phyloP scores from a whole-genome alignment of 345 rosid species.

The Populus pruinosa region DNA sequence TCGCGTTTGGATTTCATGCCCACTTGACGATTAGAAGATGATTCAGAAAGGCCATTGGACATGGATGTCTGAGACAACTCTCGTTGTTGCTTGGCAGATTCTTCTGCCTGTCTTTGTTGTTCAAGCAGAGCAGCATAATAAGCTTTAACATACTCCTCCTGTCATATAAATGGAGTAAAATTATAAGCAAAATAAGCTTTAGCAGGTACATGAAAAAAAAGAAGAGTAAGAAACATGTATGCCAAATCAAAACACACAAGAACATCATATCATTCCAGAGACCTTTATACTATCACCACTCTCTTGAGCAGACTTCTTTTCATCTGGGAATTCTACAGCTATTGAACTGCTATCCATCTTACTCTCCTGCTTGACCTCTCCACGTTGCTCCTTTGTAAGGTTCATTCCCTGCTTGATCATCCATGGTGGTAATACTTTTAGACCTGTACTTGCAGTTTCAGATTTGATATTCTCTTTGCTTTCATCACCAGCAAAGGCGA shows the following conservation, averaged over 20 bases:
- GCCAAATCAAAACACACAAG: not conserved
- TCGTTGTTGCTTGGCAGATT: conserved; percentile 44
- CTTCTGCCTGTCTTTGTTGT: conserved; percentile 57
- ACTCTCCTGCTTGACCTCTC: conserved; percentile 65
- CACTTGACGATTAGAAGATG: conserved; percentile 55
- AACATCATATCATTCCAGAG: not conserved
- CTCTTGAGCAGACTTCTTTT: conserved; percentile 57
- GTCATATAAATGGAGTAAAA: conserved; percentile 10
- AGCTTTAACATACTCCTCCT: conserved; percentile 85
- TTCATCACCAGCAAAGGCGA: conserved; percentile 68
- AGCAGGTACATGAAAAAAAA: not conserved
- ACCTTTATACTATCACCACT: conserved; percentile 57
- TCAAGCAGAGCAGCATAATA: conserved; percentile 62
- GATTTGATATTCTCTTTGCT: conserved; percentile 68
- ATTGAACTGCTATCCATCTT: conserved; percentile 58
- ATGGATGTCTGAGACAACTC: conserved; percentile 30
- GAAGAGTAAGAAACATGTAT: not conserved
- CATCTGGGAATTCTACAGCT: conserved; percentile 48
- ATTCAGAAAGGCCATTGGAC: conserved; percentile 29
- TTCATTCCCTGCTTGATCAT: conserved; percentile 95
- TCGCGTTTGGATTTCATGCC: conserved; percentile 77
- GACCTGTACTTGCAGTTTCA: conserved; percentile 41
- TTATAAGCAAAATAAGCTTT: no score
- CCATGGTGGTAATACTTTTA: conserved; percentile 89
- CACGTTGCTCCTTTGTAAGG: conserved; percentile 84